Conservation (phyloP, 1,284 basidiomycete genomes). For the Ceratobasidium sp. region DNA sequence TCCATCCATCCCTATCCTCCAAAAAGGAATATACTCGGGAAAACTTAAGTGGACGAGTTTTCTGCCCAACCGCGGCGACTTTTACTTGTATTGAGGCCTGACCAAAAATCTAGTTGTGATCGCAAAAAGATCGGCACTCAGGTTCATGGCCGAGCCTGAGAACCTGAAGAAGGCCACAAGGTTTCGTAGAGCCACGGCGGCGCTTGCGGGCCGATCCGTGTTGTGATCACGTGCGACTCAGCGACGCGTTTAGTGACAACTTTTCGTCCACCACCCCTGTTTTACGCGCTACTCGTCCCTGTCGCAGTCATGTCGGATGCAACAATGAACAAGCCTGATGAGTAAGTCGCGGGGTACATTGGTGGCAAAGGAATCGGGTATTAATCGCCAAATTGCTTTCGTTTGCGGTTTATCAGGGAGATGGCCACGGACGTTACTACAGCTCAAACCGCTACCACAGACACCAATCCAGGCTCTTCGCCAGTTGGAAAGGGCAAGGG, state of each 20-base stretch:
- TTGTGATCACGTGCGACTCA: conserved; percentile 10
- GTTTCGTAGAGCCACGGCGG: background rate
- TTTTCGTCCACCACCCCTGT: background rate
- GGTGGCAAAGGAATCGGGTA: background rate
- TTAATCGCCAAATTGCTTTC: background rate
- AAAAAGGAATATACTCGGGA: background rate
- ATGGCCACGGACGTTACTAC: background rate
- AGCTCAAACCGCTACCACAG: background rate
- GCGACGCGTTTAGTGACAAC: conserved; percentile 24
- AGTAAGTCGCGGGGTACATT: background rate
- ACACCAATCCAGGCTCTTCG: conserved; percentile 5
- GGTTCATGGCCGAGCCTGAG: background rate
- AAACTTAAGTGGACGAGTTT: no score
- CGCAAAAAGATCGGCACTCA: background rate
- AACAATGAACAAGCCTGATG: conserved; percentile 9
- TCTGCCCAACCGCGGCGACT: no score
- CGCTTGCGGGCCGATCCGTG: background rate
- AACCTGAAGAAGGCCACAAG: background rate
- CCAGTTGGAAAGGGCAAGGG: conserved; percentile 13
- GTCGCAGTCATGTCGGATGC: conserved; percentile 7
- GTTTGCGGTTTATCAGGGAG: background rate
- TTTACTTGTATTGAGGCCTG: no score
- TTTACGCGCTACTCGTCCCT: background rate
- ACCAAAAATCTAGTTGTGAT: no score
- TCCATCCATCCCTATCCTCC: background rate